A percentile compares a stretch with the other conserved stretches of the same genome.
phyloP scores from a whole-genome alignment of 306 rosid genomes.

The Vicia sativa region DNA sequence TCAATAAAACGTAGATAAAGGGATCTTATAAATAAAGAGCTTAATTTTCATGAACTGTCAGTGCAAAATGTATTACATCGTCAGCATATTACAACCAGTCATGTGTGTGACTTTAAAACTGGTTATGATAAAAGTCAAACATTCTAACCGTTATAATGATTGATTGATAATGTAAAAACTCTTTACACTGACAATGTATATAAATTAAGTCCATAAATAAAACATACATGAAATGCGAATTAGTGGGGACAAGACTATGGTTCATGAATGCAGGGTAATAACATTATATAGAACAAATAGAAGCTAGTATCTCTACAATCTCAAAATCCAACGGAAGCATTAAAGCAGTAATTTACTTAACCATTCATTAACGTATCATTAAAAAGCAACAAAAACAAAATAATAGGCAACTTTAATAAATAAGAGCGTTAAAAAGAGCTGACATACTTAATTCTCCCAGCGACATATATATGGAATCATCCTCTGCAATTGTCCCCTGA shows the following conservation, averaged over 20 bases:
- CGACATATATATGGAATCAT: conserved; percentile 95
- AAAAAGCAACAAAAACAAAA: conserved; percentile 42
- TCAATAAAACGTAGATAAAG: neutral
- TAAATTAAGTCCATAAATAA: neutral
- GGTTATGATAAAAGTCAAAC: neutral
- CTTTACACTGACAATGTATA: neutral
- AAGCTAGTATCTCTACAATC: conserved; percentile 20
- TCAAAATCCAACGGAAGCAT: conserved; percentile 27
- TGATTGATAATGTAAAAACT: neutral
- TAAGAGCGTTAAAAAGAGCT: conserved; percentile 53
- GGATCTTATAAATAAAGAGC: neutral
- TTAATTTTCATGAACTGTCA: neutral
- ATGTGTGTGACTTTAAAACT: neutral
- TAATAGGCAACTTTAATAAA: conserved; percentile 35
- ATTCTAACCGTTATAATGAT: neutral
- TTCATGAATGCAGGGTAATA: neutral
- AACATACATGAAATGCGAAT: neutral
- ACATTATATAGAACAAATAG: conserved; percentile 20
- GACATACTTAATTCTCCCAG: conserved; percentile 94
- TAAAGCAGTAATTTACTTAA: conserved; percentile 17
- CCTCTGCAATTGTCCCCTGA: conserved; percentile 87
- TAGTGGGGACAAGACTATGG: too few relatives aligned
- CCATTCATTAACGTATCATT: conserved; percentile 25
- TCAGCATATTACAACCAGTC: neutral
- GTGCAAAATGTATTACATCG: neutral